Base-by-base conservation (phyloP, 306 rosid species). In the Nissolia schottii region DNA sequence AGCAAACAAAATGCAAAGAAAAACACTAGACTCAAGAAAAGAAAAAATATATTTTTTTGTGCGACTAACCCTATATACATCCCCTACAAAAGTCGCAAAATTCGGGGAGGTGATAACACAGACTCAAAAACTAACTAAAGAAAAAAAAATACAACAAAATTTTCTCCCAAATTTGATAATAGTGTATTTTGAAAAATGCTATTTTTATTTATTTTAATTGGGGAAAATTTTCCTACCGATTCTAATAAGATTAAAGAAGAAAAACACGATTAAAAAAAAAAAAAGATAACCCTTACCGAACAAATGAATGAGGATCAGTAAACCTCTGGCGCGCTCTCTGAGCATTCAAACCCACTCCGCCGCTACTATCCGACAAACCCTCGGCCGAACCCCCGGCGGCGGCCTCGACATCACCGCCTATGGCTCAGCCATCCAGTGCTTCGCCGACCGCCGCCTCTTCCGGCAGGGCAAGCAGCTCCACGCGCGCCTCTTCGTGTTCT, bases 401-500 rank as follows among this genome's bases (percentile, higher is more conserved):
- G 83, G 82, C 23, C 60, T 86, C 78, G 78, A 94, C 74, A 77
- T 41, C 62, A 66, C 81, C 70, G 93, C 90, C 70, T 91, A 69
- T 70, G 96, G 88, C 79, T 78, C 79, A 67, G 71, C 85, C 79
- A 82, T 94, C 64, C 90, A 89, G 81, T 74, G 19, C 70, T 91
- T 94, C 78, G 46, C 90, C 18, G 58, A 81, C 82, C 82, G 23
- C 85, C 81, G 68, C 63, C 79, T 94, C 66, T 2, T 74, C 59
- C 89, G 87, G 35, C 91, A 64, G 58, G 97, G 81, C 5, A 85
- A 78, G 80, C 99, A 87, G 88, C 95, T 91, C 46, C 97, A 86
- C 54, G 90, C 91, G 9, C 96, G 95, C 82, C 87, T 89, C 53
- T 67, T 87, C 81, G 70, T 85, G 35, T 75, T 71, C 74, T 84